A percentile compares a stretch with the other conserved stretches of the same genome.
These are phyloP conservation scores for Aspergillus coremiiformis DNA, from an alignment of 495 filamentous ascomycete species.

Conservation along the genomic window DNA sequence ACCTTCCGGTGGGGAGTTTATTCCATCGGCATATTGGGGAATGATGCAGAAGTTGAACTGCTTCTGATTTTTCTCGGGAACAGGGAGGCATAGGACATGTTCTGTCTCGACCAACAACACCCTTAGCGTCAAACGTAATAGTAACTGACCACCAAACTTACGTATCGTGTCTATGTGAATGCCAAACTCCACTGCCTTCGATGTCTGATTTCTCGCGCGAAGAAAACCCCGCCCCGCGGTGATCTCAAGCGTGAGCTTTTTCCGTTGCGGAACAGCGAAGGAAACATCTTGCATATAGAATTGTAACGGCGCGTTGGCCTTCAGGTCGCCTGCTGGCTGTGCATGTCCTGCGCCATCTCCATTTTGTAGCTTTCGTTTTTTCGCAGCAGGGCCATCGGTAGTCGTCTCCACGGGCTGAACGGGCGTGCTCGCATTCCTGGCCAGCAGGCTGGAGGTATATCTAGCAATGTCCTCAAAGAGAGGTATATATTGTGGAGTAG, in stretches of 20 bases:
- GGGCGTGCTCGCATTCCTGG: conserved; percentile 25
- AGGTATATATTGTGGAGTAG: conserved; percentile 32
- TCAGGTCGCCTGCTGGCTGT: conserved; percentile 37
- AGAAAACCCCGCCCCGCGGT: conserved; percentile 49
- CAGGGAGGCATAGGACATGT: conserved; percentile 72
- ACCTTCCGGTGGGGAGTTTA: conserved; percentile 37
- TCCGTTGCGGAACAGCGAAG: conserved; percentile 74
- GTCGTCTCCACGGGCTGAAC: conserved; percentile 15
- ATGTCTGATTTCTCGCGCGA: conserved; percentile 57
- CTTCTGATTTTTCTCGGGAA: conserved; percentile 82
- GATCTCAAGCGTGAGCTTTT: conserved; percentile 82
- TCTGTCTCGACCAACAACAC: conserved; percentile 37
- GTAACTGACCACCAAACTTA: conserved; percentile 33
- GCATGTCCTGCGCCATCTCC: conserved; percentile 30
- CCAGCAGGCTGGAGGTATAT: conserved; percentile 40
- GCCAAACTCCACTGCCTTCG: conserved; percentile 59
- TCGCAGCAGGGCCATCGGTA: conserved; percentile 32
- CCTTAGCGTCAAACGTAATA: conserved; percentile 3
- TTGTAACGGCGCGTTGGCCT: conserved; percentile 31
- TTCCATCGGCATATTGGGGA: conserved; percentile 52
- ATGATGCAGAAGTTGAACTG: conserved; percentile 89
- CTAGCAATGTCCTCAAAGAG: conserved; percentile 45
- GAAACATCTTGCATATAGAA: conserved; percentile 65
- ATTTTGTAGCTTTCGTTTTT: conserved; percentile 54
- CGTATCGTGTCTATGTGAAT: conserved; percentile 68